Percentiles rank a stretch among this genome's conserved stretches.
These are phyloP conservation scores for Colletotrichum somersetense DNA, from an alignment of 2,329 filamentous ascomycete genomes.

Conservation along the genomic window DNA sequence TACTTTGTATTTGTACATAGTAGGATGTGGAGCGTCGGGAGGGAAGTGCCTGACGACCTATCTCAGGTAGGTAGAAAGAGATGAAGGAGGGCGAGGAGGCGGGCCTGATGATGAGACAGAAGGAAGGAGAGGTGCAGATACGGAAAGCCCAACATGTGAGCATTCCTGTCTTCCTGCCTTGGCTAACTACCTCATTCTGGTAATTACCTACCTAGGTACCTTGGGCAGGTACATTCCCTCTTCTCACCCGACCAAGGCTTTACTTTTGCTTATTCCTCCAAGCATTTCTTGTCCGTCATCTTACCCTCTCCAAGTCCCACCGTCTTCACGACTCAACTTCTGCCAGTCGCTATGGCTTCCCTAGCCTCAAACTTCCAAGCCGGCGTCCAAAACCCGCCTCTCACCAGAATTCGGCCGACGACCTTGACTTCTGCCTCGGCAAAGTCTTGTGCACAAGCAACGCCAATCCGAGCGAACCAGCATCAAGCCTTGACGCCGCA, in stretches of 20 bases:
- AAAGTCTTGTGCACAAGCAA: neutral
- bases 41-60: neutral
- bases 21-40: neutral
- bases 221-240: neutral
- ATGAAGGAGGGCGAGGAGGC: constrained; percentile 4
- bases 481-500: constrained; percentile 31
- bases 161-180: neutral
- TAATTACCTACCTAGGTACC: neutral
- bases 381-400: neutral
- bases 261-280: constrained; percentile 13
- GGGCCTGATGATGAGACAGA: constrained; percentile 2
- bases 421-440: constrained; percentile 10
- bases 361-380: constrained; percentile 4
- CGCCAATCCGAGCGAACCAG: constrained; percentile 11
- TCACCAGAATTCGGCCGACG: too few relatives aligned
- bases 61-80: neutral
- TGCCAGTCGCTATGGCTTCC: constrained; percentile 8
- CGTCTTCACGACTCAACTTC: constrained; percentile 24
- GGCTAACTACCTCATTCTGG: neutral
- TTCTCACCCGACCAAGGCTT: neutral
- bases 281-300: neutral
- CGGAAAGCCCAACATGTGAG: neutral
- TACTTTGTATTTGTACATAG: too few relatives aligned
- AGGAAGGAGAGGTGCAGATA: constrained; percentile 20
- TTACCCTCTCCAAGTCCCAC: constrained; percentile 22